Evolutionary conservation across 139 green algal genomes (phyloP).

Genomic region (Tetratostichococcus sp.): DNA sequence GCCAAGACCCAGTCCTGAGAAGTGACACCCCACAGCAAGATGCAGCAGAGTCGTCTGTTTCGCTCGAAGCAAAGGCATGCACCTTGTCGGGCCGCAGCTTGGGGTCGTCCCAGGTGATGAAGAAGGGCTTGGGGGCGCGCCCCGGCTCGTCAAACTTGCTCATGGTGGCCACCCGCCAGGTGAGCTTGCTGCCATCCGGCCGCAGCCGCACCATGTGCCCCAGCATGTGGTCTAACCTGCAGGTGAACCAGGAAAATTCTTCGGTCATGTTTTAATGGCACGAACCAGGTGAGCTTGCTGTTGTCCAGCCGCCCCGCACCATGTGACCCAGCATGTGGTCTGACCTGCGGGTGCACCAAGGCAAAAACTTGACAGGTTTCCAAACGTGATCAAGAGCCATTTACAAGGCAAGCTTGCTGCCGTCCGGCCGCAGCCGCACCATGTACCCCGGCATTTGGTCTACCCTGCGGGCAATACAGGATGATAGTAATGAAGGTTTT

Average conservation of each 20-base stretch:
- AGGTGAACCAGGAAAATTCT: no score
- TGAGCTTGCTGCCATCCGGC: conserved; percentile 12
- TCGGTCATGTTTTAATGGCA: no score
- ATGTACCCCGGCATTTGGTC: background rate
- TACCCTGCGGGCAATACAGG: background rate
- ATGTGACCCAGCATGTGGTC: background rate
- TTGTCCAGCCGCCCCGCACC: conserved; percentile 4
- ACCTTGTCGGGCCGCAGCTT: conserved; percentile 17
- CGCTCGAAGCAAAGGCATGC: background rate
- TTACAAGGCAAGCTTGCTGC: conserved; percentile 8
- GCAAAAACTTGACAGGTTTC: no score
- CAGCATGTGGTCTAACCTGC: background rate
- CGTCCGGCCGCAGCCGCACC: conserved; percentile 9
- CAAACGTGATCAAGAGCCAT: conserved; percentile 5
- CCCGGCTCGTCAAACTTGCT: conserved; percentile 4
- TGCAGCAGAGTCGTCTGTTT: background rate
- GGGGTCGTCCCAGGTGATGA: conserved; percentile 20
- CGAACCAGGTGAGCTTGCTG: conserved; percentile 12
- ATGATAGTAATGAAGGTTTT: no score
- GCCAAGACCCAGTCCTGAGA: no score
- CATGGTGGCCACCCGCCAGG: conserved; percentile 13
- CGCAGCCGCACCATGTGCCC: conserved; percentile 7
- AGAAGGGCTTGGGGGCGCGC: conserved; percentile 12
- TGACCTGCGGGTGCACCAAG: background rate
- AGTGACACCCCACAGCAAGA: background rate